Conservation (phyloP, 495 filamentous ascomycete species). For the Friedmanniomyces simplex region DNA sequence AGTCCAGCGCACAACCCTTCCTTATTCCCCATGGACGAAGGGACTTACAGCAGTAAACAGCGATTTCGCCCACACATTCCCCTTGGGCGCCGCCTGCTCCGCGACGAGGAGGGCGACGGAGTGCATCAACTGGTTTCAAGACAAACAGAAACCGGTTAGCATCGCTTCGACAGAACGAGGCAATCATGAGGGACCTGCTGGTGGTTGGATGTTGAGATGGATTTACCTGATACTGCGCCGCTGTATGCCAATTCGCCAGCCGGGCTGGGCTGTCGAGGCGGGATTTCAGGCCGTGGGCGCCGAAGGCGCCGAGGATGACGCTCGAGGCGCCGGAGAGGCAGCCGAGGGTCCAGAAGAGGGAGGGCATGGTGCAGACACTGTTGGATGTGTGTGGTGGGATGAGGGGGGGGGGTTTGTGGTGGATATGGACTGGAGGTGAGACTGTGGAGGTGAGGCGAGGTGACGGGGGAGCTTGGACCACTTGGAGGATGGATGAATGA, state of each 20-base stretch:
- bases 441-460: too few relatives aligned
- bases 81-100: slow-evolving; percentile 33
- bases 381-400: not conserved
- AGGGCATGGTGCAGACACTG: slow-evolving; percentile 9
- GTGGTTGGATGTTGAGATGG: too few relatives aligned
- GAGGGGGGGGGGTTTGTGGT: not conserved
- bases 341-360: slow-evolving; percentile 46
- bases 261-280: slow-evolving; percentile 43
- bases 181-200: too few relatives aligned
- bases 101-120: slow-evolving; percentile 45
- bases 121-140: slow-evolving; percentile 27
- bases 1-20: not conserved
- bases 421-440: not conserved
- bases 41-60: slow-evolving; percentile 29
- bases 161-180: too few relatives aligned
- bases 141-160: too few relatives aligned
- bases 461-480: too few relatives aligned
- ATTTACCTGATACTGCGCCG: slow-evolving; percentile 49
- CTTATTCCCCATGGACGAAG: not conserved
- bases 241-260: slow-evolving; percentile 45
- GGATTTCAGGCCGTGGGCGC: slow-evolving; percentile 50
- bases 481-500: too few relatives aligned
- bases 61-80: slow-evolving; percentile 33
- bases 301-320: slow-evolving; percentile 53
- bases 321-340: slow-evolving; percentile 49